Evolutionary conservation across 202 grass and related monocot genomes (phyloP), one percentile per base, ranked within the genome.

Genomic region (Setaria italica): DNA sequence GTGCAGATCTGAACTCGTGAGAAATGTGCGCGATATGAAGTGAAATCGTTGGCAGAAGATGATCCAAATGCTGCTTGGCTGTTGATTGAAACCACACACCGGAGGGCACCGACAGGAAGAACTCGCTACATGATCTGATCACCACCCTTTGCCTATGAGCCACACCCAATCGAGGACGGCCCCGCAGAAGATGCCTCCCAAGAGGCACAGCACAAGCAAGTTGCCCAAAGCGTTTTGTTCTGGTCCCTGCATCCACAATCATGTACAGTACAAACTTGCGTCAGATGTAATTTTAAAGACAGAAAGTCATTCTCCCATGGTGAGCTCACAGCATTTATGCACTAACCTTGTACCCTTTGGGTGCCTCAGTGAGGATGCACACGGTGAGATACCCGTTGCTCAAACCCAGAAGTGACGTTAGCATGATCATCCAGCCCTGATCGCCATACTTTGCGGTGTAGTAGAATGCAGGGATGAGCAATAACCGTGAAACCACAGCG

Each of bases 161-260:
- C 82, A 94, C 59, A 93, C 32, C 92, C 89, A 93, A 72, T 93
- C 92, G 29, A 91, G 85, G 12, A 25, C 49, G 37, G 88, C 85
- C 8, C 80, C 90, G 42, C 89, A 80, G 81, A 95, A 90, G 76
- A 97, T 79, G 72, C 87, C 95, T 29, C 47, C 83, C 55, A 87
- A 39, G 69, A 93, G 83, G 59, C 45, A 91, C 15, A 90, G 60
- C 72, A 87, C 92, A 70, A 91, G 86, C 84, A 91, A 87, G 71
- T 94, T 88, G 33, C 90, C 95, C 35, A 94, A 76, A 77, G 90
- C 90, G 90, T 93, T 93, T 86, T 93, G 87, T 80, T 97, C 90
- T 3, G 89, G 90, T 76, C 89, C 90, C 87, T 94, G 82, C 39
- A 88, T 62, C 29, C 78, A 78, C 32, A 37, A 87, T 34, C 70